These are phyloP conservation scores for Asterochloris erici DNA, from an alignment of 139 green algal genomes.

Conservation along the genomic window DNA sequence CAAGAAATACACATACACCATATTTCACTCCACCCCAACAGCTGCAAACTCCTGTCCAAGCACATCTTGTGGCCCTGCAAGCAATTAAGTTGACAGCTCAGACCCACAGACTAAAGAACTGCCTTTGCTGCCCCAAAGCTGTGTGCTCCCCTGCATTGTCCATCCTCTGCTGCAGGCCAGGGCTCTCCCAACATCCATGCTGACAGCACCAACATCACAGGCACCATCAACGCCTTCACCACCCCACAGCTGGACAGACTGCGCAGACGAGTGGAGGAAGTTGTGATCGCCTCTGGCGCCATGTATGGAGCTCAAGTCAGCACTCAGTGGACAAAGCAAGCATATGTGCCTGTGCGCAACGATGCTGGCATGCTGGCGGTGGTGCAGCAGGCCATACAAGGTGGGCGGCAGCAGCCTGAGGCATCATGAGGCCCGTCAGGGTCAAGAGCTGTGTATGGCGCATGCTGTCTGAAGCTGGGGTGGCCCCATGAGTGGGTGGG, in stretches of 20 bases:
- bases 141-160: background rate
- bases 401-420: background rate
- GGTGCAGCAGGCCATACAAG: background rate
- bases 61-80: too few relatives aligned
- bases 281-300: background rate
- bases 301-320: too few relatives aligned
- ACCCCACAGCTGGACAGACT: background rate
- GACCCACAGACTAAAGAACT: background rate
- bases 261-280: background rate
- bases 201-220: background rate
- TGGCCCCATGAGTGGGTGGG: too few relatives aligned
- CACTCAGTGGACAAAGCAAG: background rate
- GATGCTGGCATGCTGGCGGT: background rate
- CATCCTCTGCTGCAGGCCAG: background rate
- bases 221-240: conserved; percentile 9
- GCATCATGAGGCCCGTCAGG: too few relatives aligned
- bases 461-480: too few relatives aligned
- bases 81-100: background rate
- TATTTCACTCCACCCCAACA: too few relatives aligned
- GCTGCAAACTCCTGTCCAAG: too few relatives aligned
- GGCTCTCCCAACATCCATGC: conserved; percentile 8
- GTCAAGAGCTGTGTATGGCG: too few relatives aligned
- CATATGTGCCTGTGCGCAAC: background rate
- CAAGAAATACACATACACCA: too few relatives aligned
- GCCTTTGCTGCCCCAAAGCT: background rate